Evolutionary conservation across 257 asterid genomes (phyloP), one percentile per base, ranked within the genome.

Genomic region (Forsythia suspensa): DNA sequence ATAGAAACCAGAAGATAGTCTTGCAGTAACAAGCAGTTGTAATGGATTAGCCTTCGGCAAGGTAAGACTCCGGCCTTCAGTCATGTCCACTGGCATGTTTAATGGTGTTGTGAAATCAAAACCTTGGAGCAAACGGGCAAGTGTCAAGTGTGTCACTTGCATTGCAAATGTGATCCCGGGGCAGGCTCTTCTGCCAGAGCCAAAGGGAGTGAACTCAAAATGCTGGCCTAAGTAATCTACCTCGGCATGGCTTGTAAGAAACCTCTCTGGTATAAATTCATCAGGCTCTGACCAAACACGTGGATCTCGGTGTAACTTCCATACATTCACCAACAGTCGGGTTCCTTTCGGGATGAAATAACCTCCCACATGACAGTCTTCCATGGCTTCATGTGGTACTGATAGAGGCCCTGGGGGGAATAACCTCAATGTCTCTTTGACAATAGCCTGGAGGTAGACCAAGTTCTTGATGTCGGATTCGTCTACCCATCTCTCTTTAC

Each of bases 251-350:
- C 73, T 73, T 2, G 74, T 74, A 87, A 89, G 38, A 9, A 91
- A 91, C 39, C 93, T 87, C 79, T 86, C 91, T 0, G 90, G 96
- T 77, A 29, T 20, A 57, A 91, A 91, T 40, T 77, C 44, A 24
- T 82, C 84, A 0, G 90, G 90, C 1, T 91, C 84, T n/a, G 83
- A 20, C 90, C 90, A 91, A 73, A 87, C 16, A 5, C 79, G 57
- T 3, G 88, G 87, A 72, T 89, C 90, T 1, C 95, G 73, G 39
- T 91, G 96, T 51, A 91, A 61, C 77, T 91, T 91, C 90, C 88
- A 81, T 11, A 84, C 29, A 16, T 91, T 91, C 5, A 80, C 81
- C 11, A 87, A 39, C 72, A 87, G 44, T 1, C 86, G 75, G 4
- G 96, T 82, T 15, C 85, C 89, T 72, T 83, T 87, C 4, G 81